phyloP scores from a whole-genome alignment of 2,329 filamentous ascomycete species.

The Albifimbria verrucaria region DNA sequence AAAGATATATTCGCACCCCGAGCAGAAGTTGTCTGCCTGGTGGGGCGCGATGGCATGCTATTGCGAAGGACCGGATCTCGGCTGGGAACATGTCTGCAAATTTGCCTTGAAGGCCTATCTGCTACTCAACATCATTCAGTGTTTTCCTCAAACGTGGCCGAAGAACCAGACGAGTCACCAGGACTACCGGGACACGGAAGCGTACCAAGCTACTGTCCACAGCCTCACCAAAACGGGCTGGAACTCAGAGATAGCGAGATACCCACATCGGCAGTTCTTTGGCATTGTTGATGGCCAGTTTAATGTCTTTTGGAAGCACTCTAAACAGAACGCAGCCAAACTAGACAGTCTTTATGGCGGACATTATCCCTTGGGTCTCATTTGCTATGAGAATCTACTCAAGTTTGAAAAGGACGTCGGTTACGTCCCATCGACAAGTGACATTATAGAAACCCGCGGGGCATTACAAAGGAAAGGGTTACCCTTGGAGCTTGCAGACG shows the following conservation, averaged over 20 bases:
- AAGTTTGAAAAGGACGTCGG: neutral
- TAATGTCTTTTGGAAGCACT: neutral
- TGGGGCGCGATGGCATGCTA: conserved; percentile 6
- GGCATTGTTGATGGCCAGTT: conserved; percentile 12
- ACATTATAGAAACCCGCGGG: neutral
- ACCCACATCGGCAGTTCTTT: conserved; percentile 16
- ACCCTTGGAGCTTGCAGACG: conserved; percentile 12
- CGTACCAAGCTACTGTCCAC: conserved; percentile 13
- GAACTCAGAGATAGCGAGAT: conserved; percentile 5
- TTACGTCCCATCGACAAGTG: neutral
- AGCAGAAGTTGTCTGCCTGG: conserved; percentile 9
- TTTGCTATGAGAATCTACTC: conserved; percentile 1
- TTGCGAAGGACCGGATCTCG: conserved; percentile 4
- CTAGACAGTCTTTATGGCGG: neutral
- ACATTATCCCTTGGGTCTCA: conserved; percentile 7
- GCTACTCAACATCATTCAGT: conserved; percentile 16
- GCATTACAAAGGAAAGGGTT: conserved; percentile 6
- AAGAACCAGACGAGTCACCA: neutral
- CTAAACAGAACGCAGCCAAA: neutral
- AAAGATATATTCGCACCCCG: conserved; percentile 11
- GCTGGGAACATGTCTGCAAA: conserved; percentile 13
- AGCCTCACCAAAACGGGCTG: conserved; percentile 1
- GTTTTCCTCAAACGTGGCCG: conserved; percentile 11
- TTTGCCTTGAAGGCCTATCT: conserved; percentile 16
- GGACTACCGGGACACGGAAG: conserved; percentile 13